A percentile compares a stretch with the other conserved stretches of the same genome.
Conservation (phyloP, 495 filamentous ascomycete genomes). For the Penicillium canescens region DNA sequence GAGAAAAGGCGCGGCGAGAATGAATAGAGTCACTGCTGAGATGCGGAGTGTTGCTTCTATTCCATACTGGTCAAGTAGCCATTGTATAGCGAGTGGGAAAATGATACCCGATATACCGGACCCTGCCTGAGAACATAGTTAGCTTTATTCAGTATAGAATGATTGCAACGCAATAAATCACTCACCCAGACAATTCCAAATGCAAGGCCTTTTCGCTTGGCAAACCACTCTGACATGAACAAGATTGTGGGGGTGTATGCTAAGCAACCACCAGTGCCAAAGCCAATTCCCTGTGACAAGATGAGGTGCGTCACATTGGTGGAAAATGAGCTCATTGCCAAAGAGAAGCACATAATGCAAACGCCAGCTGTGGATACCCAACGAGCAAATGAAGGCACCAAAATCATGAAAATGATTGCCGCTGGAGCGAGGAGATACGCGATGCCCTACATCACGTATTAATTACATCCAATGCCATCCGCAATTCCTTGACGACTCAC, state of each 20-base stretch:
- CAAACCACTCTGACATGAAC: constrained; percentile 56
- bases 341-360: constrained; percentile 36
- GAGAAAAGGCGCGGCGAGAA: constrained; percentile 51
- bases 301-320: constrained; percentile 45
- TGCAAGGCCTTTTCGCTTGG: constrained; percentile 44
- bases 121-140: constrained; percentile 25
- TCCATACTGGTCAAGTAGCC: constrained; percentile 49
- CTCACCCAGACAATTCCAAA: constrained; percentile 48
- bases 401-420: constrained; percentile 34
- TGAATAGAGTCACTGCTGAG: constrained; percentile 47
- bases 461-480: not conserved
- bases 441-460: constrained; percentile 29
- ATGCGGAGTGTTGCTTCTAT: constrained; percentile 47
- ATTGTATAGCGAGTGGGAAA: constrained; percentile 49
- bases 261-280: constrained; percentile 45
- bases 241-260: constrained; percentile 47
- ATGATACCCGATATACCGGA: constrained; percentile 40
- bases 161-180: not conserved
- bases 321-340: constrained; percentile 46
- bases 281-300: constrained; percentile 49
- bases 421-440: constrained; percentile 49
- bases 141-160: not conserved
- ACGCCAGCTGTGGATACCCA: constrained; percentile 42
- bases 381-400: constrained; percentile 25
- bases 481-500: constrained; percentile 13